Evolutionary conservation across 352 stramenopile genomes (phyloP), one percentile per base, ranked within the genome.

Genomic region (Phytopythium mirpurense): DNA sequence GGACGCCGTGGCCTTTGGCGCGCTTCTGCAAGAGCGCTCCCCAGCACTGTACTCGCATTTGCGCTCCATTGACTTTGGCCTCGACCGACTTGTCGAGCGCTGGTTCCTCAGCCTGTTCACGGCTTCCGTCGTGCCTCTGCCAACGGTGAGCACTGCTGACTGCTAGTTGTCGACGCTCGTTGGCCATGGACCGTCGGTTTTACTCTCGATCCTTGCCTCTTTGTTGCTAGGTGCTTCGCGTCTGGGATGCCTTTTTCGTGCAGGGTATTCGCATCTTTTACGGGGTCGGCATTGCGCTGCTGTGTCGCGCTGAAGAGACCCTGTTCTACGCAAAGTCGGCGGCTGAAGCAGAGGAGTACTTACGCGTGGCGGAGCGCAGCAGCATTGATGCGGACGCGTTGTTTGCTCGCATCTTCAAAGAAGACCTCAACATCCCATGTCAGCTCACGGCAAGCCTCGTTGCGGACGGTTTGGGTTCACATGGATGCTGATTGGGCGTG

Each of bases 61-160:
- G 45, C 42, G 62, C 41, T 63, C 69, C 8, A 52, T 92, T 1
- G 51, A 62, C 2, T 89, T 88, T 38, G 63, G 75, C 18, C 51
- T 90, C n/a, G 72, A 73, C 34, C 70, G 63, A 15, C 62, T 76
- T 19, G 67, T 82, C 8, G 78, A 92, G 65, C 65, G 70, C 6
- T 92, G 82, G 79, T 90, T 90, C 47, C 54, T 92, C 35, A 90
- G 69, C 24, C 36, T 92, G 16, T 92, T 90, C 48, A 92, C 82
- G 9, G 68, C 66, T 9, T 86, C 79, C 2, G 60, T 68, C 10
- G 67, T 92, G 18, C 82, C 82, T 9, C 55, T 92, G 4, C 76
- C 79, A 19, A 92, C 79, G n/a, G 79, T 89, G 59, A 32, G 68
- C 41, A 24, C 19, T 47, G 15, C 31, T 27, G n/a, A n/a, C n/a